Percentiles rank a stretch among this genome's conserved stretches.
Conservation (phyloP, 2,329 filamentous ascomycete genomes). For the Ceratocystiopsis sp. region DNA sequence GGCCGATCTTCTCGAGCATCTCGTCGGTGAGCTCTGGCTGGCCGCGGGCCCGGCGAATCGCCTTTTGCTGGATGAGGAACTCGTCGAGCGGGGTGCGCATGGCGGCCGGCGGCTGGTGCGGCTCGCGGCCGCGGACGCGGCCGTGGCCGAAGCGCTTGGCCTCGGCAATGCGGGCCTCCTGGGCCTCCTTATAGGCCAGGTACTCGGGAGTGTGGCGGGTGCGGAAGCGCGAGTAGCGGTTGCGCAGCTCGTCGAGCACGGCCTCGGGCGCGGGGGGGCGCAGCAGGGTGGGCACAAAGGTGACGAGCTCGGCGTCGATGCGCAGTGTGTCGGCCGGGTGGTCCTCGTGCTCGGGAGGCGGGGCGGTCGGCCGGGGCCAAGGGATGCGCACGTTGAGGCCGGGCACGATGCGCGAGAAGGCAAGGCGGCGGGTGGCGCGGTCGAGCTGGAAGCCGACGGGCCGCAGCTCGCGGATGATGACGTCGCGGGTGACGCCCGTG, state of each 20-base stretch:
- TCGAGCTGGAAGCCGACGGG: constrained; percentile 32
- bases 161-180: constrained; percentile 12
- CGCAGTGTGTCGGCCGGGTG: constrained; percentile 54
- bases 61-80: constrained; percentile 37
- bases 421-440: constrained; percentile 27
- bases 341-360: constrained; percentile 33
- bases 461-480: constrained; percentile 57
- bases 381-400: constrained; percentile 58
- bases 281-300: constrained; percentile 64
- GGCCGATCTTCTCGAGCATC: constrained; percentile 45
- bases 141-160: constrained; percentile 7
- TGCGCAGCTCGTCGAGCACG: constrained; percentile 75
- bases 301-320: constrained; percentile 55
- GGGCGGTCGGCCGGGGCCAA: constrained; percentile 42
- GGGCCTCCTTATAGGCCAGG: constrained; percentile 30
- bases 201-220: constrained; percentile 65
- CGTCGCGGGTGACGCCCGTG: constrained; percentile 51
- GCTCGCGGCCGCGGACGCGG: constrained; percentile 12
- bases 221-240: constrained; percentile 67
- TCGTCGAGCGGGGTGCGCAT: constrained; percentile 43
- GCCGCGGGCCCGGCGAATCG: constrained; percentile 31
- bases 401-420: constrained; percentile 44
- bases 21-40: constrained; percentile 38
- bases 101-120: constrained; percentile 18
- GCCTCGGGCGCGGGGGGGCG: constrained; percentile 58